Conservation (phyloP, 2,329 filamentous ascomycete genomes). For the Stemphylium beticola region DNA sequence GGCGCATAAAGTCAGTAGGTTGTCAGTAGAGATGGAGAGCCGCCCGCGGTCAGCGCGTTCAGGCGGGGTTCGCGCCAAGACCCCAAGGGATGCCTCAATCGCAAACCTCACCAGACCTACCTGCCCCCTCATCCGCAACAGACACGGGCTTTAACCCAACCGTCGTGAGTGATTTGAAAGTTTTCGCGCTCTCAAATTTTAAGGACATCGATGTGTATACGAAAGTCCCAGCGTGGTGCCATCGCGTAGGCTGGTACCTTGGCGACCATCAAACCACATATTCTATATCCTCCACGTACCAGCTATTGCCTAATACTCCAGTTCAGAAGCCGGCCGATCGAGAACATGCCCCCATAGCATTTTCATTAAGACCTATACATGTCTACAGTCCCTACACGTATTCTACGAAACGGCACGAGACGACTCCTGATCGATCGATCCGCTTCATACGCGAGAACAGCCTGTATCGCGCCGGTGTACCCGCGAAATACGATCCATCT, state of each 20-base stretch:
- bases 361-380: conserved; percentile 21
- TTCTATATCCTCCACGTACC: conserved; percentile 4
- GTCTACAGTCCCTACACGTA: conserved; percentile 19
- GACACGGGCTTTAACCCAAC: background rate
- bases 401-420: conserved; percentile 14
- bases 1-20: background rate
- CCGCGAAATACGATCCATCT: conserved; percentile 23
- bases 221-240: no score
- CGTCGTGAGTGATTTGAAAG: no score
- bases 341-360: conserved; percentile 1
- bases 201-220: no score
- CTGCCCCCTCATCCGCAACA: background rate
- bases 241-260: no score
- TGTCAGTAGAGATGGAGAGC: background rate
- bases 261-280: background rate
- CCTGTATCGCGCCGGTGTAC: conserved; percentile 20
- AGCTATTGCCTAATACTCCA: conserved; percentile 1
- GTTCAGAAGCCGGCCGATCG: background rate
- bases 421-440: conserved; percentile 12
- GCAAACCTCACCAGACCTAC: background rate
- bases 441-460: conserved; percentile 25
- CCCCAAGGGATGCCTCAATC: background rate
- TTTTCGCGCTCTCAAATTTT: no score
- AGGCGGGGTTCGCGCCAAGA: background rate
- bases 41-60: background rate